These are phyloP conservation scores for Epichloe uncinata DNA, from an alignment of 2,329 filamentous ascomycete species.

Conservation along the genomic window DNA sequence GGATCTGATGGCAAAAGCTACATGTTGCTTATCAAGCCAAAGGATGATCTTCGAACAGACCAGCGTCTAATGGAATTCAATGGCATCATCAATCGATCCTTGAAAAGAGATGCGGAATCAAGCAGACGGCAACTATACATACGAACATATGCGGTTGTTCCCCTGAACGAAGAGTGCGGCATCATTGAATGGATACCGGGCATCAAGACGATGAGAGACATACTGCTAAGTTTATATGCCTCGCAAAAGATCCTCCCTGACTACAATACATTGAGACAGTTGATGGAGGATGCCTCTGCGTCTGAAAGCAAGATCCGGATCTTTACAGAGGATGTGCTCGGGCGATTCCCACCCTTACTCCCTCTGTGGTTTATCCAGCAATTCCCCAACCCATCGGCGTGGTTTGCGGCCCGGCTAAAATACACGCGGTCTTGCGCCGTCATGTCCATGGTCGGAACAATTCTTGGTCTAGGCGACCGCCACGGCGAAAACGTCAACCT, in stretches of 20 bases:
- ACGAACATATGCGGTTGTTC: constrained; percentile 92
- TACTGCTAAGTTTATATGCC: constrained; percentile 66
- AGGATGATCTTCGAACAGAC: constrained; percentile 94
- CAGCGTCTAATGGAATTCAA: constrained; percentile 99
- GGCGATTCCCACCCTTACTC: constrained; percentile 68
- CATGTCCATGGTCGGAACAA: constrained; percentile 98
- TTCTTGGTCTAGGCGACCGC: constrained; percentile 83
- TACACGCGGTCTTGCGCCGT: constrained; percentile 93
- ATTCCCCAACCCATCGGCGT: constrained; percentile 83
- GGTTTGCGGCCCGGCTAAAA: constrained; percentile 77
- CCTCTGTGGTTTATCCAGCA: constrained; percentile 93
- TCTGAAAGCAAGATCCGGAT: constrained; percentile 48
- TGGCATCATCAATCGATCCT: constrained; percentile 86
- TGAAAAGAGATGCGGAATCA: constrained; percentile 84
- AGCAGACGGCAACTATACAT: constrained; percentile 87
- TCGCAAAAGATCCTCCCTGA: constrained; percentile 58
- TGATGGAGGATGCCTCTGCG: constrained; percentile 50
- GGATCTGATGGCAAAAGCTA: constrained; percentile 84
- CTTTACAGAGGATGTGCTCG: constrained; percentile 54
- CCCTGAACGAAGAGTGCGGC: constrained; percentile 93
- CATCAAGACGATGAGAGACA: constrained; percentile 85
- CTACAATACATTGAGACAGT: constrained; percentile 50
- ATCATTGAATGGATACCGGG: constrained; percentile 98
- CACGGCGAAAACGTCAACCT: constrained; percentile 96
- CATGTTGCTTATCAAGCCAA: constrained; percentile 89